Conservation (phyloP, 2,329 filamentous ascomycete species). For the Colletotrichum sp. region DNA sequence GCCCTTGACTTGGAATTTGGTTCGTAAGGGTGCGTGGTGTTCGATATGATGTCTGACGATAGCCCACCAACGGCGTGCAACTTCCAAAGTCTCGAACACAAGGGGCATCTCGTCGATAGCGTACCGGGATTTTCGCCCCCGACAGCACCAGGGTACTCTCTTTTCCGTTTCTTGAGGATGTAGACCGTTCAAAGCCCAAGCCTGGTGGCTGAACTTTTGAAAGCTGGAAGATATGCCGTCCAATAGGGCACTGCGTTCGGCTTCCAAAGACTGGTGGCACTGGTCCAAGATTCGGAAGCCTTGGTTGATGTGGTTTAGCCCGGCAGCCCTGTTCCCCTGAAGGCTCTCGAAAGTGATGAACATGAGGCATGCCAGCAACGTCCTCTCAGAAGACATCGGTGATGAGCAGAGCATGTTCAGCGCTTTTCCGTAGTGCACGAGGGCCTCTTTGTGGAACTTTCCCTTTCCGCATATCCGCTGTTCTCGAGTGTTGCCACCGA, state of each 20-base stretch:
- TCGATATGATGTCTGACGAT: background rate
- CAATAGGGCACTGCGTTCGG: background rate
- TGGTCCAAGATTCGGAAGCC: conserved; percentile 24
- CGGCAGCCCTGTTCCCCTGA: conserved; percentile 40
- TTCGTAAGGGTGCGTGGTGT: background rate
- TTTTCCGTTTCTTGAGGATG: background rate
- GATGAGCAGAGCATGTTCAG: conserved; percentile 36
- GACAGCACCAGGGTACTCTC: conserved; percentile 7
- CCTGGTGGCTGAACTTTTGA: background rate
- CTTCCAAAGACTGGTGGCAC: background rate
- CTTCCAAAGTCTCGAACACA: background rate
- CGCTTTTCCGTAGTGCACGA: conserved; percentile 44
- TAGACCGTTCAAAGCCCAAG: background rate
- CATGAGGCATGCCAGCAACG: conserved; percentile 37
- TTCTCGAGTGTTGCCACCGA: background rate
- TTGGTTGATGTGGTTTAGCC: conserved; percentile 43
- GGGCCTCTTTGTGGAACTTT: conserved; percentile 36
- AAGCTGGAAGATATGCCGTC: background rate
- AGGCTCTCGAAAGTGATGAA: conserved; percentile 46
- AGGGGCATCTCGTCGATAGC: conserved; percentile 8
- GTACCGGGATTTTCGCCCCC: background rate
- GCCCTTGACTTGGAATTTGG: background rate
- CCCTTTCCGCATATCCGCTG: background rate
- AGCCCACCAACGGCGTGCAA: background rate
- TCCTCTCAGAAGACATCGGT: conserved; percentile 36